Evolutionary conservation across 2,329 filamentous ascomycete genomes (phyloP).

Genomic region (Colletotrichum ledebouriae): DNA sequence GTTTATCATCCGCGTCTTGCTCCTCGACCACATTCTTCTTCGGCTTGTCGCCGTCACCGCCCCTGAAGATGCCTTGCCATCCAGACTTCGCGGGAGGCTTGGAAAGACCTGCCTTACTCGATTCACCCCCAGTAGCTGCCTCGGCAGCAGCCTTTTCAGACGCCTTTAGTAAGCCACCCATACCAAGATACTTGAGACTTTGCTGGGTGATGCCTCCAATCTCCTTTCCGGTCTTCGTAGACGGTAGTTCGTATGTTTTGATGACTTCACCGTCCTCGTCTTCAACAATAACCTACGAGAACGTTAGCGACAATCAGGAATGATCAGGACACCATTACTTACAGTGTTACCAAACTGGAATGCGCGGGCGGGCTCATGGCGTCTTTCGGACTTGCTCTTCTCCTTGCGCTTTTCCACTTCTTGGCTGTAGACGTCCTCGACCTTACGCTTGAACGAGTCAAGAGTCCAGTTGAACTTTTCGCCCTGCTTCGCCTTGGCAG

Average conservation of each 20-base stretch:
- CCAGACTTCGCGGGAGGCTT: conserved; percentile 58
- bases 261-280: conserved; percentile 89
- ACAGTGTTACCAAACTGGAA: conserved; percentile 88
- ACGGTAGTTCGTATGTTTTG: conserved; percentile 83
- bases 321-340: conserved; percentile 48
- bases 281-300: conserved; percentile 82
- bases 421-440: conserved; percentile 68
- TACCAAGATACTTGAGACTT: conserved; percentile 68
- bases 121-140: conserved; percentile 50
- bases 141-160: conserved; percentile 52
- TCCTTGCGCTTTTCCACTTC: conserved; percentile 73
- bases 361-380: conserved; percentile 80
- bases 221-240: conserved; percentile 56
- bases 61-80: conserved; percentile 66
- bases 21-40: conserved; percentile 58
- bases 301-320: conserved; percentile 46
- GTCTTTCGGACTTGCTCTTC: conserved; percentile 67
- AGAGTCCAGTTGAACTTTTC: conserved; percentile 57
- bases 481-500: conserved; percentile 49
- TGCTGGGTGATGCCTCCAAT: conserved; percentile 54
- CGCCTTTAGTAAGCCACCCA: conserved; percentile 60
- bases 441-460: conserved; percentile 61
- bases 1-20: conserved; percentile 75
- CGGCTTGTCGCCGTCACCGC: conserved; percentile 51
- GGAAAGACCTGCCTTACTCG: conserved; percentile 51